Conservation (phyloP, 2,329 filamentous ascomycete species). For the Fusarium albidum region DNA sequence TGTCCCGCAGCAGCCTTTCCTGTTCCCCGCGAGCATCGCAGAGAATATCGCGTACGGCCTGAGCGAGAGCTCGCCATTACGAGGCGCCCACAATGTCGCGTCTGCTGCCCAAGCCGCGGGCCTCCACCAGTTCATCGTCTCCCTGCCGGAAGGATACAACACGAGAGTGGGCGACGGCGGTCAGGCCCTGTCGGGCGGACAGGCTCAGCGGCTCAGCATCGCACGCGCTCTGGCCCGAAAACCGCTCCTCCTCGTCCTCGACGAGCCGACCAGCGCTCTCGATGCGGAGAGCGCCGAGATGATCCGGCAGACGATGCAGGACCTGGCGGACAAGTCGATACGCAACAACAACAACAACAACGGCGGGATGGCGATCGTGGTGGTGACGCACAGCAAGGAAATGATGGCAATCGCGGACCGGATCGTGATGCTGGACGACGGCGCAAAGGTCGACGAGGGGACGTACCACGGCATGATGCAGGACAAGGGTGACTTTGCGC, state of each 20-base stretch:
- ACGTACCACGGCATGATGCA: conserved; percentile 67
- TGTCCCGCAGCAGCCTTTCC: conserved; percentile 74
- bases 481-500: conserved; percentile 55
- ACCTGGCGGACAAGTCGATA: conserved; percentile 53
- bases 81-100: conserved; percentile 54
- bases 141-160: conserved; percentile 66
- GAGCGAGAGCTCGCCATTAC: conserved; percentile 59
- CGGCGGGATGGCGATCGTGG: conserved; percentile 71
- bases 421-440: conserved; percentile 76
- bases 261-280: conserved; percentile 86
- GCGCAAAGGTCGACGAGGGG: conserved; percentile 73
- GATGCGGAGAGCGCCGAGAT: conserved; percentile 73
- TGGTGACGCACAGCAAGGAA: conserved; percentile 82
- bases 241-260: conserved; percentile 79
- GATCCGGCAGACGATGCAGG: conserved; percentile 69
- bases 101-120: conserved; percentile 66
- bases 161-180: conserved; percentile 83
- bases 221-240: conserved; percentile 78
- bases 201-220: conserved; percentile 83
- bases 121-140: conserved; percentile 79
- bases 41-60: conserved; percentile 88
- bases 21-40: conserved; percentile 80
- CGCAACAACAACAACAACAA: conserved; percentile 31
- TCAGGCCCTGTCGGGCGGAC: conserved; percentile 77
- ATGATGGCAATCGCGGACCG: conserved; percentile 87